Base-by-base conservation (phyloP, 1,284 basidiomycete species). In the Mycena sp. region DNA sequence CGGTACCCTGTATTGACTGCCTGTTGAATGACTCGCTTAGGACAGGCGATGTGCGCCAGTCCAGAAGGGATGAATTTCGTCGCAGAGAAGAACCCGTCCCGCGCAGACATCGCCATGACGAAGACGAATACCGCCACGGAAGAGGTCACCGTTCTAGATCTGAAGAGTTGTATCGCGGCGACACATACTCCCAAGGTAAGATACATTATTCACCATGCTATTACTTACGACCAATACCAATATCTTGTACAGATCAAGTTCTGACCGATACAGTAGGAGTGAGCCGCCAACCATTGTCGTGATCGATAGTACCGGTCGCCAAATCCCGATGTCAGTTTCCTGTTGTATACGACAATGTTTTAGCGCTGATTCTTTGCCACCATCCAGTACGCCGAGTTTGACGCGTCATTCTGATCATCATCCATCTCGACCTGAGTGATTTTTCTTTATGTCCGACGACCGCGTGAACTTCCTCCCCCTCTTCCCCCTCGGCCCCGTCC, bases 241-340 rank as follows among this genome's bases (percentile, higher is more conserved):
- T n/a, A 25, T 23, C 9, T 35, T 37, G 25, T 30, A 6, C 40
- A 61, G 63, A 11, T 58, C 49, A 19, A 48, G 44, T 30, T 64
- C 58, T 25, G 63, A 52, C 17, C 23, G 38, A 25, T 44, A 51
- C 37, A 16, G 40, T 11, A 41, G 46, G 30, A 58, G 43, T 32
- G 60, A 64, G 43, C 19, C 68, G 10, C 63, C 72, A 26, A 79
- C 76, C 56, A 76, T 80, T 10, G 77, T 83, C 38, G 67, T 81
- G 44, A 77, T 83, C 40, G 79, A 83, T 52, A 73, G 76, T 32
- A 68, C 72, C 30, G 81, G 82, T 50, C 76, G 77, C 37, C 79
- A 81, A 65, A 77, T 81, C 48, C 77, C 78, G 16, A 67, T 81
- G 80, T 81, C 65, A 68, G 77, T 70, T 32, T 10, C 46, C 12